Percentiles rank a stretch among this genome's conserved stretches.
phyloP scores from a whole-genome alignment of 2,329 filamentous ascomycete species.

The Colletotrichum cordylinicola region DNA sequence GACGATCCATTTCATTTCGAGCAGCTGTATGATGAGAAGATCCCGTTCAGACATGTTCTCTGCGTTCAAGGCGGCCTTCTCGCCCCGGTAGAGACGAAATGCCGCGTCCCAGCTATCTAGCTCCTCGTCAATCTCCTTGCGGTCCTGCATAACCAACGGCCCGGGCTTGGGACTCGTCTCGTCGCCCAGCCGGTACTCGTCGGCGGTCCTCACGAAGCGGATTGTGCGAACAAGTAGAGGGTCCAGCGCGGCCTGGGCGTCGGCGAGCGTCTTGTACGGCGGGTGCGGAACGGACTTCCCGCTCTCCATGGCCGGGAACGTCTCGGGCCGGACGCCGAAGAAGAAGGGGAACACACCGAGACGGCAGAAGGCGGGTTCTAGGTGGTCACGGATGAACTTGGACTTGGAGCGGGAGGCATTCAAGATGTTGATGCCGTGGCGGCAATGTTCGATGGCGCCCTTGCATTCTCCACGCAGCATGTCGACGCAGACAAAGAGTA shows the following conservation, averaged over 20 bases:
- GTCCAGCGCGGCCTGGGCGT: slow-evolving; percentile 36
- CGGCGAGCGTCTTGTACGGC: slow-evolving; percentile 20
- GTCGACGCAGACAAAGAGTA: slow-evolving; percentile 50
- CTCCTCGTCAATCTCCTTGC: slow-evolving; percentile 23
- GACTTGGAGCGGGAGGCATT: slow-evolving; percentile 26
- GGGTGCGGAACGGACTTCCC: neutral
- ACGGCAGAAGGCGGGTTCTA: slow-evolving; percentile 42
- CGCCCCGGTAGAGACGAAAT: slow-evolving; percentile 24
- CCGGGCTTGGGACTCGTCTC: neutral
- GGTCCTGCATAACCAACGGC: slow-evolving; percentile 26
- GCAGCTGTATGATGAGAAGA: slow-evolving; percentile 17
- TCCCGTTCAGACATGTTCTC: neutral
- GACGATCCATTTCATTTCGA: slow-evolving; percentile 36
- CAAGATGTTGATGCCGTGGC: slow-evolving; percentile 43
- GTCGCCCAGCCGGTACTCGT: slow-evolving; percentile 29
- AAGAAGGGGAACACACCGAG: slow-evolving; percentile 45
- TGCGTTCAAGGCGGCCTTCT: neutral
- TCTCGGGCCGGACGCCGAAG: slow-evolving; percentile 30
- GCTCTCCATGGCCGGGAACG: slow-evolving; percentile 27
- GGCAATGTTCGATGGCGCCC: slow-evolving; percentile 40
- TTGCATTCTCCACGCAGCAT: slow-evolving; percentile 41
- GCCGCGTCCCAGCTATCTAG: slow-evolving; percentile 34
- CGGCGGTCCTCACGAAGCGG: slow-evolving; percentile 33
- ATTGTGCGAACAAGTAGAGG: slow-evolving; percentile 31
- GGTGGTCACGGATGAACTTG: slow-evolving; percentile 31